Evolutionary conservation across 768 basidiomycete species (phyloP), one percentile per base, ranked within the genome.

Genomic region (Mrakia hoshinonis): DNA sequence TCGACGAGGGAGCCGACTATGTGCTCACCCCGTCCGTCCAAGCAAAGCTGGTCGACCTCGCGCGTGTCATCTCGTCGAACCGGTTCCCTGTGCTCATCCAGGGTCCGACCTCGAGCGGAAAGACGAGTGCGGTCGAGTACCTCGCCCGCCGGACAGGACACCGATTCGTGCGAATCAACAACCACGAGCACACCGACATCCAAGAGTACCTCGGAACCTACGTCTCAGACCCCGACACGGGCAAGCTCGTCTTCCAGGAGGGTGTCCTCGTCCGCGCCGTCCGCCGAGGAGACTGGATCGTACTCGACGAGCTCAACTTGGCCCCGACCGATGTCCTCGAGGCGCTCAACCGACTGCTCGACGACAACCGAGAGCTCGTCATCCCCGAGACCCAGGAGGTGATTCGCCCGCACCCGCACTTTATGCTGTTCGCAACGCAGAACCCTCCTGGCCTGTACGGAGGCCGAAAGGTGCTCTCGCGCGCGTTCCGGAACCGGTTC

Each of bases 111-210:
- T 98, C 96, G 0, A 90, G 89, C 69, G 96, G 96, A 48, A 99
- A 99, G 82, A 99, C 96, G 2, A 93, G 91, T 75, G 91, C 95
- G 0, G 87, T 99, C 55, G 94, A 97, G 80, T 98, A 94, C 79
- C 85, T 99, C 36, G 95, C 96, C 6, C 86, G 86, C 73, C 84
- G 89, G 68, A 96, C 93, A 0, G 95, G 96, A 0, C 96, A 99
- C 81, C 87, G 85, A 46, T 98, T 97, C 79, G 87, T 99, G 38
- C 90, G 96, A 49, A 97, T 99, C 83, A 99, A 99, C 82, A 99
- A 99, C 76, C 96, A 99, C 81, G 96, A 99, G 74, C 96, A 98
- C 77, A 99, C 96, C 6, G 96, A 99, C 74, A 96, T 99, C 63
- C 96, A 99, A 77, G 96, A 99, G 78, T 99, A 99, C 77, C 84